Conservation (phyloP, 148 eudicot genomes). For the Rhododendron williamsianum region DNA sequence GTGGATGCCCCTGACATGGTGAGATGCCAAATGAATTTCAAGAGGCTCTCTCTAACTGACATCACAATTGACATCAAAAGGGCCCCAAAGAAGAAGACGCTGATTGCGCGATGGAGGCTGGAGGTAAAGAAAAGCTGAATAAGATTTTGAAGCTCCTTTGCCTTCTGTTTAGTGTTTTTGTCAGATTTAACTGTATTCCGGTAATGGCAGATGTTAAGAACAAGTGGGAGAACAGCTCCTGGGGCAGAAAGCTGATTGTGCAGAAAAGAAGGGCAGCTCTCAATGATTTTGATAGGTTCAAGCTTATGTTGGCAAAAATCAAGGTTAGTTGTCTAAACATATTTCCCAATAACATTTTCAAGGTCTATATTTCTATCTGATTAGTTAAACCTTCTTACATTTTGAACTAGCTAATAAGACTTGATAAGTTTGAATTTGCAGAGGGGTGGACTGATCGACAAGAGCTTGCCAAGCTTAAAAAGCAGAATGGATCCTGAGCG, state of each 20-base stretch:
- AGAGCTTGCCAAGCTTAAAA: constrained; percentile 63
- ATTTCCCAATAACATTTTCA: too few relatives aligned
- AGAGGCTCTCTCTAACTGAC: constrained; percentile 51
- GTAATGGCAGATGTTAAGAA: constrained; percentile 41
- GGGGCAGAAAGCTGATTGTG: constrained; percentile 58
- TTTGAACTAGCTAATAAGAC: constrained; percentile 4
- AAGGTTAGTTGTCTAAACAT: constrained; percentile 24
- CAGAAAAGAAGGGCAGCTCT: constrained; percentile 51
- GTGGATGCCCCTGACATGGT: constrained; percentile 60
- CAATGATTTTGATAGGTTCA: constrained; percentile 56
- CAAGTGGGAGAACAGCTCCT: constrained; percentile 56
- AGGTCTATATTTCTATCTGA: too few relatives aligned
- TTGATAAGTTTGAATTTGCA: too few relatives aligned
- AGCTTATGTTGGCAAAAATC: constrained; percentile 53
- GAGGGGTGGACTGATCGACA: too few relatives aligned
- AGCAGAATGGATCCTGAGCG: constrained; percentile 30
- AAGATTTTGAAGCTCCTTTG: constrained; percentile 10
- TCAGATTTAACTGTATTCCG: background rate
- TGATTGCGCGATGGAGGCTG: constrained; percentile 44
- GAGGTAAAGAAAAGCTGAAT: too few relatives aligned
- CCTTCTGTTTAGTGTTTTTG: background rate
- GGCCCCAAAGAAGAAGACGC: constrained; percentile 41
- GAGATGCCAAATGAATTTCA: constrained; percentile 44
- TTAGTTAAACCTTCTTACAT: background rate
- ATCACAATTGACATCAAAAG: constrained; percentile 45